These are phyloP conservation scores for Chrysosporium keratinophilum DNA, from an alignment of 2,329 filamentous ascomycete species.

Conservation along the genomic window DNA sequence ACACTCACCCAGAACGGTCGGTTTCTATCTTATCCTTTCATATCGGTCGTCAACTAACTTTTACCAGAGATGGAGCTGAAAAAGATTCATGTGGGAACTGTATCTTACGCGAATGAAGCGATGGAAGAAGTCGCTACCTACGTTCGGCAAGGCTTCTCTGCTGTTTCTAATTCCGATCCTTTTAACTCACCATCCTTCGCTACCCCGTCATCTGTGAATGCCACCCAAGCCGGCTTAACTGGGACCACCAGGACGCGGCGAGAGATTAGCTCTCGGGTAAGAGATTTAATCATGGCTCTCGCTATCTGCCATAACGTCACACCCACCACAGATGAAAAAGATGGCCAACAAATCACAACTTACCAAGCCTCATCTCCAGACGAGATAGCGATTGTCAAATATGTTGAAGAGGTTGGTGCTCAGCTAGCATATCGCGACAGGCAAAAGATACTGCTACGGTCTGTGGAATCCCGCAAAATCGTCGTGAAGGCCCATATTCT, in stretches of 20 bases:
- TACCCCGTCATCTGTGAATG: slow-evolving; percentile 64
- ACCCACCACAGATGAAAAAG: slow-evolving; percentile 72
- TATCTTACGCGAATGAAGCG: slow-evolving; percentile 94
- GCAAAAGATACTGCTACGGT: slow-evolving; percentile 72
- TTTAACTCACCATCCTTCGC: slow-evolving; percentile 47
- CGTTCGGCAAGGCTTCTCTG: slow-evolving; percentile 69
- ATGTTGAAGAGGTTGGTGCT: slow-evolving; percentile 86
- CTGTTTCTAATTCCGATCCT: slow-evolving; percentile 35
- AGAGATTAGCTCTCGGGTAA: slow-evolving; percentile 86
- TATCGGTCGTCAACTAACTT: background rate
- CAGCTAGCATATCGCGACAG: slow-evolving; percentile 77
- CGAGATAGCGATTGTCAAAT: slow-evolving; percentile 93
- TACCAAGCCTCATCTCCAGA: slow-evolving; percentile 97
- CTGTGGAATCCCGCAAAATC: slow-evolving; percentile 57
- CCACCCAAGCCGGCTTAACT: slow-evolving; percentile 46
- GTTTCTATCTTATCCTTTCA: slow-evolving; percentile 18
- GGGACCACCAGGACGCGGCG: slow-evolving; percentile 71
- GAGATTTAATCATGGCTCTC: slow-evolving; percentile 83
- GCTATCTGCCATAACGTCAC: slow-evolving; percentile 97
- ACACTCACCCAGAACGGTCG: slow-evolving; percentile 81
- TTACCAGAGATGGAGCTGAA: slow-evolving; percentile 83
- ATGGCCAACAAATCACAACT: slow-evolving; percentile 64
- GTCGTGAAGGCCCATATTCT: slow-evolving; percentile 81
- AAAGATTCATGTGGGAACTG: slow-evolving; percentile 95
- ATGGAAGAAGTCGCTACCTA: slow-evolving; percentile 95